Base-by-base conservation (phyloP, 2,329 filamentous ascomycete species). In the Rhynchosporium graminicola region DNA sequence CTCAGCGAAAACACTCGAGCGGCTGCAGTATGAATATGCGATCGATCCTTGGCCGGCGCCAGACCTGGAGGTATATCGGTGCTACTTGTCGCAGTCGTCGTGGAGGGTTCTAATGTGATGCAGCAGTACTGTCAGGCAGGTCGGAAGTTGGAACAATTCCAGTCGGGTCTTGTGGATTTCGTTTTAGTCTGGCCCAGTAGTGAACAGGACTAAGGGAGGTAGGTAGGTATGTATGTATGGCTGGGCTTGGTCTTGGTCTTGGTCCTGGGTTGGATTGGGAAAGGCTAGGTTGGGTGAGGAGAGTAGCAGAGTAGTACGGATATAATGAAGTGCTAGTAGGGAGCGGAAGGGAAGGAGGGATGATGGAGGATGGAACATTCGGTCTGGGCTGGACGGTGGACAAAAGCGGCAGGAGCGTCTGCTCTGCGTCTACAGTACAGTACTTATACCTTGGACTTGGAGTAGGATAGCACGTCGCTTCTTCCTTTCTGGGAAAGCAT, bases 1-100 rank as follows among this genome's bases (percentile, higher is more conserved):
- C 62, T 60, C 62, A 59, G 50, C 55, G 62, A 40, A 38, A 48
- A 55, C 54, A 58, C 54, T 47, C 48, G 58, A 63, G 55, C 54
- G 33, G 33, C 5, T 36, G 33, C 33, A 36, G 33, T 36, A 36
- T 10, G 33, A 52, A 40, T 46, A 33, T 45, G 42, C 28, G 54
- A 46, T 28, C 28, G 54, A 46, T 28, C 43, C 43, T 58, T 58
- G 56, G 45, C 56, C 48, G 43, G 31, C 45, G 43, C 31, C n/a
- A 26, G 31, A 10, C 7, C 12, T 51, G 33, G 33, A 42, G 10
- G n/a, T 40, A 40, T 45, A 20, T 29, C 26, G 42, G 38, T 29
- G 40, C 38, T 28, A 56, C 52, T 43, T 46, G 54, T 12, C 29
- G 51, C 36, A 38, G 33, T 28, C 12, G 36, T 40, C 33, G 36